Evolutionary conservation across 495 filamentous ascomycete genomes (phyloP).

Genomic region (Podospora appendiculata): DNA sequence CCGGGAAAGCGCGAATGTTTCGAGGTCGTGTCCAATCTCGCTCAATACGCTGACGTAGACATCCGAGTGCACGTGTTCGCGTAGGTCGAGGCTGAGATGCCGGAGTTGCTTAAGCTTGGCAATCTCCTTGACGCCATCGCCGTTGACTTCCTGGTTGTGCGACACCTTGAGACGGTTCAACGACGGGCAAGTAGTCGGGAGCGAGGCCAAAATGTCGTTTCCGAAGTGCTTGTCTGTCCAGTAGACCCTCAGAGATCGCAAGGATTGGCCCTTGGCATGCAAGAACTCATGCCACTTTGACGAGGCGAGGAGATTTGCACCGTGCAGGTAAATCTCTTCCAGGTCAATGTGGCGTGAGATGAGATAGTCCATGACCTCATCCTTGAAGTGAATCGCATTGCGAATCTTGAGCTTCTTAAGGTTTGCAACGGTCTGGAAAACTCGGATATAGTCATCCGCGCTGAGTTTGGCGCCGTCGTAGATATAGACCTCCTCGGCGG

Average conservation of each 20-base stretch:
- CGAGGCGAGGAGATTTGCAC: constrained; percentile 72
- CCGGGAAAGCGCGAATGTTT: constrained; percentile 63
- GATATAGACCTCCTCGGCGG: constrained; percentile 57
- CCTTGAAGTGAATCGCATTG: constrained; percentile 83
- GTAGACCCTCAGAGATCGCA: constrained; percentile 63
- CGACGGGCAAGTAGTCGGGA: constrained; percentile 48
- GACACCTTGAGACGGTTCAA: constrained; percentile 66
- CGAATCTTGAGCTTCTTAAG: constrained; percentile 62
- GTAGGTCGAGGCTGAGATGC: constrained; percentile 64
- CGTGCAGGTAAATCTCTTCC: constrained; percentile 56
- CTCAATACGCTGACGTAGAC: constrained; percentile 53
- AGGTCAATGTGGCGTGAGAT: constrained; percentile 58
- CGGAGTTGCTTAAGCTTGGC: constrained; percentile 49
- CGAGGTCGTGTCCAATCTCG: constrained; percentile 50
- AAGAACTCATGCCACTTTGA: constrained; percentile 63
- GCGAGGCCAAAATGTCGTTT: constrained; percentile 48
- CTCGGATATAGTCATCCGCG: constrained; percentile 66
- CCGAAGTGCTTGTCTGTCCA: constrained; percentile 60
- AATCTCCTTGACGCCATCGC: constrained; percentile 43
- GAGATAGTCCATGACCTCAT: constrained; percentile 71
- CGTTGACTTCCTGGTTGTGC: constrained; percentile 44
- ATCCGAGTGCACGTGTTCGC: constrained; percentile 44
- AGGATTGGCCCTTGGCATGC: constrained; percentile 46
- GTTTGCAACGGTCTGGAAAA: constrained; percentile 66
- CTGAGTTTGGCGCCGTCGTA: constrained; percentile 74